phyloP scores from a whole-genome alignment of 305 asterid genomes.

The Stenogyne calaminthoides region DNA sequence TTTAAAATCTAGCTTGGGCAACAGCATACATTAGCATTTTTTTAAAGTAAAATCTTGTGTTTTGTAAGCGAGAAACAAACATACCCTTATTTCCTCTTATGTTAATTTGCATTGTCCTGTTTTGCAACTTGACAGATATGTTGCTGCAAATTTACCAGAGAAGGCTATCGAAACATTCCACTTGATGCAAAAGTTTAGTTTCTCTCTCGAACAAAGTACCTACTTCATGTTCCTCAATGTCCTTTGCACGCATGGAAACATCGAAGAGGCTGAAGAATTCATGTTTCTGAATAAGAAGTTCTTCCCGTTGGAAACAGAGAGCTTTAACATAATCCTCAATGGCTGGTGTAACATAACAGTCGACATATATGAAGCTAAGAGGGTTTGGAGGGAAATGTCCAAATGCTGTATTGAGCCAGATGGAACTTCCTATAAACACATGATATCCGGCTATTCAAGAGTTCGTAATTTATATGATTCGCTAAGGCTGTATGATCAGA shows the following conservation, averaged over 20 bases:
- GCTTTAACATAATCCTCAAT: slow-evolving; percentile 80
- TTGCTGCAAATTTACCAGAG: slow-evolving; percentile 61
- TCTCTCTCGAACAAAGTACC: slow-evolving; percentile 66
- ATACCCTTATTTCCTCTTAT: background rate
- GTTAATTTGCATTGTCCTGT: slow-evolving; percentile 15
- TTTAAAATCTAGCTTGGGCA: too few species aligned
- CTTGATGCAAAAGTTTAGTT: slow-evolving; percentile 73
- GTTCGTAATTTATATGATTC: slow-evolving; percentile 76
- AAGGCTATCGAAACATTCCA: slow-evolving; percentile 81
- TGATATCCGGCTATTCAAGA: slow-evolving; percentile 82
- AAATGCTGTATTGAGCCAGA: slow-evolving; percentile 77
- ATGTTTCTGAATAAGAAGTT: slow-evolving; percentile 76
- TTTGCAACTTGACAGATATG: slow-evolving; percentile 55
- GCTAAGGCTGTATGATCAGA: slow-evolving; percentile 80
- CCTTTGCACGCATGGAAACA: slow-evolving; percentile 77
- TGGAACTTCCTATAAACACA: slow-evolving; percentile 62
- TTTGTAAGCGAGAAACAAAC: too few species aligned
- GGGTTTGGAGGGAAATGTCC: slow-evolving; percentile 95
- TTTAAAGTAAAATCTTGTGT: too few species aligned
- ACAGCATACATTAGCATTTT: too few species aligned
- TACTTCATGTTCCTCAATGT: slow-evolving; percentile 64
- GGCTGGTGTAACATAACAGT: slow-evolving; percentile 82
- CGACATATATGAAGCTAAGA: slow-evolving; percentile 80
- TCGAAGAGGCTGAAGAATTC: slow-evolving; percentile 93
- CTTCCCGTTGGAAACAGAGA: slow-evolving; percentile 76